Conservation (phyloP, 225 moss, liverwort and hornwort species). For the Climacium dendroides region DNA sequence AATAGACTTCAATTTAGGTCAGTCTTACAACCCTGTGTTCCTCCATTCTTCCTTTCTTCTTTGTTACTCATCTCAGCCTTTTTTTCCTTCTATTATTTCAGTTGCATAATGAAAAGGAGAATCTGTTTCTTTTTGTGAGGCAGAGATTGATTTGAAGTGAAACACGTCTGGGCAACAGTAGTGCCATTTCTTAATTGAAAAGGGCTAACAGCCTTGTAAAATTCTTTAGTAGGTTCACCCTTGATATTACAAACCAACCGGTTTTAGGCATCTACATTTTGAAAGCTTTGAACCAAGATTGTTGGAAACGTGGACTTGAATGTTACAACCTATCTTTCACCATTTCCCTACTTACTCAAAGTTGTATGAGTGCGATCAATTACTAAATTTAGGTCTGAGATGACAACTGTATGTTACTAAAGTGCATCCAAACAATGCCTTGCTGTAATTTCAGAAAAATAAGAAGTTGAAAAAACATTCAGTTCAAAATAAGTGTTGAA, state of each 20-base stretch:
- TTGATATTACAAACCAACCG: background rate
- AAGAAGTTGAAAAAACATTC: background rate
- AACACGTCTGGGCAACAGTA: background rate
- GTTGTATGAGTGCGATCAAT: background rate
- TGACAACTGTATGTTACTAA: background rate
- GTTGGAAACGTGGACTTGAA: background rate
- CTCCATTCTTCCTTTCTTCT: background rate
- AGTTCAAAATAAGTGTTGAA: background rate
- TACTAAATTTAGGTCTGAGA: background rate
- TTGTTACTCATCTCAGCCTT: background rate
- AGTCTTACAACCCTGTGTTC: background rate
- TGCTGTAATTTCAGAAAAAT: background rate
- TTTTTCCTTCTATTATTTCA: background rate
- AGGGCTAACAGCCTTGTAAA: background rate
- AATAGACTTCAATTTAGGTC: conserved; percentile 82
- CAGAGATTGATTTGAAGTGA: background rate
- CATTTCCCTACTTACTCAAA: background rate
- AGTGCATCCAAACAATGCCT: background rate
- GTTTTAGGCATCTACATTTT: background rate
- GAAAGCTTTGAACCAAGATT: background rate
- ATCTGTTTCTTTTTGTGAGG: background rate
- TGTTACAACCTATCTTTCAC: background rate
- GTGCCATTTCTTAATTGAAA: background rate
- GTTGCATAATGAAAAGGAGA: background rate
- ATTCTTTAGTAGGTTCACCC: background rate